A percentile compares a stretch with the other conserved stretches of the same genome.
Evolutionary conservation across 148 eudicot genomes (phyloP).

Genomic region (Polygonum aviculare): DNA sequence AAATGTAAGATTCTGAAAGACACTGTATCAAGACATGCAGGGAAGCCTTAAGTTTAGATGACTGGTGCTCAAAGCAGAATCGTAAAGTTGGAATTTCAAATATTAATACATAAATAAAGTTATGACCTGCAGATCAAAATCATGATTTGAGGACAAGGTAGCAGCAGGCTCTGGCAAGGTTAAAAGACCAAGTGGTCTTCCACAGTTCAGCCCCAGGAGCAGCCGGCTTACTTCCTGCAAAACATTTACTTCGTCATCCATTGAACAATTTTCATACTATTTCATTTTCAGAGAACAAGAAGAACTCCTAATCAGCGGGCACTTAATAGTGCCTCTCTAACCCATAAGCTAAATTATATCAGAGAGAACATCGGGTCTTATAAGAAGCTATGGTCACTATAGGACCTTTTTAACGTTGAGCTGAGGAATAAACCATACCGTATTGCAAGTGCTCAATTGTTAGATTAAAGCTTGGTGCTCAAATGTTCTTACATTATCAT

Average conservation of each 20-base stretch:
- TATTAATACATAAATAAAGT: background rate
- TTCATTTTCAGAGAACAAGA: background rate
- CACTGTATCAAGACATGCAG: background rate
- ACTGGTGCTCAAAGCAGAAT: background rate
- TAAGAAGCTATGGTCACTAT: background rate
- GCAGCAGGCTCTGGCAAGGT: slow-evolving; percentile 40
- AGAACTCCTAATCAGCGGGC: background rate
- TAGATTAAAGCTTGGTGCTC: background rate
- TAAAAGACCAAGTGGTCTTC: slow-evolving; percentile 52
- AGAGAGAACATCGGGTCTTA: background rate
- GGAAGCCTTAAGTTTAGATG: background rate
- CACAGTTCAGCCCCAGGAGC: slow-evolving; percentile 81
- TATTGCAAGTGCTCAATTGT: background rate
- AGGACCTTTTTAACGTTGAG: background rate
- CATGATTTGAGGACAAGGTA: slow-evolving; percentile 49
- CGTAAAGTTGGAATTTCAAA: background rate
- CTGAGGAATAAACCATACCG: background rate
- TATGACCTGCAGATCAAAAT: slow-evolving; percentile 82
- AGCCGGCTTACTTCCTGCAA: slow-evolving; percentile 80
- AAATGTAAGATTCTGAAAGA: background rate
- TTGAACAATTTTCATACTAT: background rate
- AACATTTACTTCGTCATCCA: background rate
- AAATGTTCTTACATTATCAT: too few species aligned
- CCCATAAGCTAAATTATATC: background rate
- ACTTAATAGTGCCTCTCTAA: background rate